Percentiles rank a stretch among this genome's conserved stretches.
phyloP scores from a whole-genome alignment of 73 alveolate species.

The Tetrahymena elliotti region DNA sequence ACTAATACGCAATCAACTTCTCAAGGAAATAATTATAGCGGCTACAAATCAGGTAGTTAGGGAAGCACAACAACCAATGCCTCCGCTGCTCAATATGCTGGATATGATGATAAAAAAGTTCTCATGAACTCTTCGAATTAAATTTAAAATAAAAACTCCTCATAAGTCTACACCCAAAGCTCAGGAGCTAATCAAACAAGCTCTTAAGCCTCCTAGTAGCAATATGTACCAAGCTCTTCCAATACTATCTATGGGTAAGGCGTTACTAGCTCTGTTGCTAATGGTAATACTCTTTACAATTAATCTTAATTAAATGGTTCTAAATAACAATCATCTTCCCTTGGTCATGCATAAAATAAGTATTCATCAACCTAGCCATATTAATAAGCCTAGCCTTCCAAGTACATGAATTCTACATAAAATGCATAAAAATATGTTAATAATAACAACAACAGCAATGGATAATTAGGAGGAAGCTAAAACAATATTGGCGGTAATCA shows the following conservation, averaged over 20 bases:
- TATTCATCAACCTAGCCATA: background rate
- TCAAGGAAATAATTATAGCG: background rate
- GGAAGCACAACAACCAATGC: background rate
- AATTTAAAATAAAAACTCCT: background rate
- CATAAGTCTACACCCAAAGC: background rate
- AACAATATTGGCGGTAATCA: background rate
- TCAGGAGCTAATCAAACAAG: background rate
- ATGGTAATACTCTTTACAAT: background rate
- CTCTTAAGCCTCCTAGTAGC: background rate
- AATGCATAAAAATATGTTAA: background rate
- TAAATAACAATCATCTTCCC: background rate
- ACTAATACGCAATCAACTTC: background rate
- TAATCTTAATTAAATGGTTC: background rate
- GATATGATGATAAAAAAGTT: background rate
- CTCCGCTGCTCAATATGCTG: background rate
- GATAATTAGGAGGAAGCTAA: background rate
- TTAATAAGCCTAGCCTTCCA: background rate
- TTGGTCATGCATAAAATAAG: background rate
- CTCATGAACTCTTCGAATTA: background rate
- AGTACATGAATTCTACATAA: background rate
- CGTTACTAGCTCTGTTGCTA: background rate
- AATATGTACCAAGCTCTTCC: background rate
- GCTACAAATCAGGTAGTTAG: background rate
- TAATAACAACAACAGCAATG: background rate
- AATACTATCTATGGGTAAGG: background rate